Base-by-base conservation (phyloP, 2,329 filamentous ascomycete species). In the Beauveria medogensis region DNA sequence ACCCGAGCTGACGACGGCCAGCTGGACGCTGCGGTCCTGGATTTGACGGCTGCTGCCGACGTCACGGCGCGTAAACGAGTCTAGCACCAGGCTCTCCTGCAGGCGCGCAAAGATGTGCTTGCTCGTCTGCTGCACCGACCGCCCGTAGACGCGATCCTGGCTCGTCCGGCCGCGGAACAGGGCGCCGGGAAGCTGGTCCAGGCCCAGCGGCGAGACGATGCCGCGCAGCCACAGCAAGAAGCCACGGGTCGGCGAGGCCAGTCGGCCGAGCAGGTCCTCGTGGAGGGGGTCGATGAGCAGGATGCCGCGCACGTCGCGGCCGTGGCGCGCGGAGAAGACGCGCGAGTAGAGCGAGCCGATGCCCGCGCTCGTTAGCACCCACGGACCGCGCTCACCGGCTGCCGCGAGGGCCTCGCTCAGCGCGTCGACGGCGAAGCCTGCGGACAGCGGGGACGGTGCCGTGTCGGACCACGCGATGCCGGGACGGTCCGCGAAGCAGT, bases 401-500 rank as follows among this genome's bases (percentile, higher is more conserved):
- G 85, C 80, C 2, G 88, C 87, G 6, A 99, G 82, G 3, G 92
- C 91, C 75, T 97, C 92, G 48, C 91, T 92, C 28, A 97, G 79
- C 0, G 87, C 91, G 69, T 96, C 92, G 5, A 90, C 87, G n/a
- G 90, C 88, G 84, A 97, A 96, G 48, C 92, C 92, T 5, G 91
- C 93, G 5, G 91, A 96, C 67, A 96, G 87, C 0, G 94, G 94
- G 6, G 92, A 97, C 2, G 94, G 94, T 0, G 93, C 92, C 60
- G 94, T 93, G 74, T 99, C 94, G 52, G 83, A 86, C 80, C 91
- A 96, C 7, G 83, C 93, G 60, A 93, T 83, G 1, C 94, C 94
- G 1, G 94, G 94, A 24, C 94, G 88, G 71, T 99, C 94, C 71
- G 91, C 92, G 74, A 96, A 97, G 80, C 94, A 99, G 77, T 96